A percentile compares a stretch with the other conserved stretches of the same genome.
These are phyloP conservation scores for Lactifluus volemus DNA, from an alignment of 768 basidiomycete genomes.

Conservation along the genomic window DNA sequence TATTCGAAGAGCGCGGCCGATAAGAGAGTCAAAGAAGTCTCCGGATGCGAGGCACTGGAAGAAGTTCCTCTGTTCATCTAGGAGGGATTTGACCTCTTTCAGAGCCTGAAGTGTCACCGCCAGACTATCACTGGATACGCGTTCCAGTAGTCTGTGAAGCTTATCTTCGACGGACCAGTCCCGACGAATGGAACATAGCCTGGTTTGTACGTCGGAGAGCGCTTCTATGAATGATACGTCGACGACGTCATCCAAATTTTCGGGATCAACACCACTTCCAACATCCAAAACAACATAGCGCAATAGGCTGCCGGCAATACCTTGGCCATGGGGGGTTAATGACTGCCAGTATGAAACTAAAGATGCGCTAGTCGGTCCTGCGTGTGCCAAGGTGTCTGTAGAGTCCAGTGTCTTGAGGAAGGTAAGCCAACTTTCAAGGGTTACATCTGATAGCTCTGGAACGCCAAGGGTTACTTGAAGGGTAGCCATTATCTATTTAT, in stretches of 20 bases:
- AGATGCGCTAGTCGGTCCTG: conserved; percentile 82
- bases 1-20: conserved; percentile 57
- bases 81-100: conserved; percentile 62
- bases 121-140: conserved; percentile 69
- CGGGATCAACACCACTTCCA: conserved; percentile 38
- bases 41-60: conserved; percentile 64
- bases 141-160: conserved; percentile 61
- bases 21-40: conserved; percentile 73
- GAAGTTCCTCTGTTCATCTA: conserved; percentile 42
- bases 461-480: conserved; percentile 83
- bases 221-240: conserved; percentile 69
- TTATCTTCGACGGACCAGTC: conserved; percentile 44
- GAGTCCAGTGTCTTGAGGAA: conserved; percentile 64
- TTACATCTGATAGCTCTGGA: conserved; percentile 66
- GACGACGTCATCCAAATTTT: conserved; percentile 67
- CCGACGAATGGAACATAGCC: conserved; percentile 38
- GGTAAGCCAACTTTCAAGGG: conserved; percentile 68
- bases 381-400: conserved; percentile 69
- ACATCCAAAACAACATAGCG: conserved; percentile 61
- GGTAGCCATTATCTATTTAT: conserved; percentile 82
- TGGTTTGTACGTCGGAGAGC: conserved; percentile 36
- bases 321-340: conserved; percentile 45
- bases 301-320: conserved; percentile 50
- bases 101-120: conserved; percentile 69
- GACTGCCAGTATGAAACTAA: conserved; percentile 69